phyloP scores from a whole-genome alignment of 139 green algal species.

The Penium margaritaceum region DNA sequence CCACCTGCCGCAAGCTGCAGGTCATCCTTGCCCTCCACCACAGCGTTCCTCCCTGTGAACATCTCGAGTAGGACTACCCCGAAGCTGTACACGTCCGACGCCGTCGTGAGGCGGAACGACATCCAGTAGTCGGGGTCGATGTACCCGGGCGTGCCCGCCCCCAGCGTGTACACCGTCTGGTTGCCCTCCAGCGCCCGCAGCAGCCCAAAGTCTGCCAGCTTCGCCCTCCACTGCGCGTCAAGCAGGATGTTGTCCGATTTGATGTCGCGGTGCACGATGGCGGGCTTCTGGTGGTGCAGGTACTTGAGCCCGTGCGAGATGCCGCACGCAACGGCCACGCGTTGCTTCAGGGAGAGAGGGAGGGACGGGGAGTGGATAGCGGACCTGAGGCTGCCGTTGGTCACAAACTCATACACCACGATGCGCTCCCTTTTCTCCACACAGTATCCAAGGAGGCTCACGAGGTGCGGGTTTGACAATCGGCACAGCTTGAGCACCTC shows the following conservation, averaged over 20 bases:
- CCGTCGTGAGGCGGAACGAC: background rate
- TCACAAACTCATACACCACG: too few species aligned
- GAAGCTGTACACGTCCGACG: background rate
- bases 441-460: too few species aligned
- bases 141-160: background rate
- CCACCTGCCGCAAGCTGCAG: too few species aligned
- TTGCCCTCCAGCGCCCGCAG: background rate
- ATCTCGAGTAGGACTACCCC: too few species aligned
- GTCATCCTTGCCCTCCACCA: too few species aligned
- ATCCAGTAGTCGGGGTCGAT: background rate
- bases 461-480: too few species aligned
- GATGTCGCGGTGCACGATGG: slow-evolving; percentile 38
- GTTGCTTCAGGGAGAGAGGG: background rate
- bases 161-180: background rate
- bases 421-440: too few species aligned
- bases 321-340: background rate
- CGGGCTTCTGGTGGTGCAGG: slow-evolving; percentile 22
- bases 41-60: too few species aligned
- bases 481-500: too few species aligned
- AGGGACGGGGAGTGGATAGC: too few species aligned
- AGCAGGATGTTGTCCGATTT: slow-evolving; percentile 25
- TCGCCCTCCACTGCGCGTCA: background rate
- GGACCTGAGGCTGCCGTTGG: too few species aligned
- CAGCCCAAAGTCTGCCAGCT: slow-evolving; percentile 1
- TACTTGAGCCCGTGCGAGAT: background rate